These are phyloP conservation scores for Oryza punctata DNA, from an alignment of 176 grass and related monocot genomes.

Conservation along the genomic window DNA sequence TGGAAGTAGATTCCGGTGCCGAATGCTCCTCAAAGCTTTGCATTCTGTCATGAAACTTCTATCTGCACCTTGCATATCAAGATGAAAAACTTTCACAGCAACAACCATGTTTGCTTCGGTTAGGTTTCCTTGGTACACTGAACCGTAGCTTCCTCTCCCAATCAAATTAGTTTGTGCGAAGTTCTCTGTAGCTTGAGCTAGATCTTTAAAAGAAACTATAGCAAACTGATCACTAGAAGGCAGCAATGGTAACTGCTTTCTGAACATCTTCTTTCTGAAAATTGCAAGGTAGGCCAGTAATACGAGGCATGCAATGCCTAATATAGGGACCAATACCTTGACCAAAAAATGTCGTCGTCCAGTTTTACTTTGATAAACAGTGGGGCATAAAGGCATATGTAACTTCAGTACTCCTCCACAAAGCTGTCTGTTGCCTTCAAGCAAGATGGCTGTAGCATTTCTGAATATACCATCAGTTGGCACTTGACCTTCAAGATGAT, in stretches of 20 bases:
- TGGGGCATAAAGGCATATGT: conserved; percentile 40
- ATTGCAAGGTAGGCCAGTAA: conserved; percentile 18
- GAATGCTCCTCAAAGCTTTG: conserved; percentile 45
- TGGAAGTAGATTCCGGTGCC: conserved; percentile 62
- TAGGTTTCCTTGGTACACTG: conserved; percentile 20
- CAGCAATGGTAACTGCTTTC: background rate
- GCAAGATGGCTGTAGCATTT: conserved; percentile 30
- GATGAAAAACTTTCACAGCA: conserved; percentile 60
- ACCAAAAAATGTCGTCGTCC: conserved; percentile 11
- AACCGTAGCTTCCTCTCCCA: too few species aligned
- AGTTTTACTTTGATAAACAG: background rate
- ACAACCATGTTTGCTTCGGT: conserved; percentile 34
- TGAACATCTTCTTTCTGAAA: background rate
- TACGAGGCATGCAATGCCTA: conserved; percentile 1
- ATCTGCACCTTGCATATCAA: conserved; percentile 45
- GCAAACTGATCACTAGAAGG: background rate
- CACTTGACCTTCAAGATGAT: conserved; percentile 47
- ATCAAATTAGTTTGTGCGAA: too few species aligned
- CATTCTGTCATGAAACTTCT: conserved; percentile 72
- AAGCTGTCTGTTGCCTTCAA: conserved; percentile 35
- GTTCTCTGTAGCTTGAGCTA: too few species aligned
- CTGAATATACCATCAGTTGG: conserved; percentile 46
- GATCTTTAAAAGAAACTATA: background rate
- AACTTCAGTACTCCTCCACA: conserved; percentile 53
- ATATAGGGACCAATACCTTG: conserved; percentile 12